These are phyloP conservation scores for Ehretia macrophylla DNA, from an alignment of 257 asterid genomes.

Conservation along the genomic window DNA sequence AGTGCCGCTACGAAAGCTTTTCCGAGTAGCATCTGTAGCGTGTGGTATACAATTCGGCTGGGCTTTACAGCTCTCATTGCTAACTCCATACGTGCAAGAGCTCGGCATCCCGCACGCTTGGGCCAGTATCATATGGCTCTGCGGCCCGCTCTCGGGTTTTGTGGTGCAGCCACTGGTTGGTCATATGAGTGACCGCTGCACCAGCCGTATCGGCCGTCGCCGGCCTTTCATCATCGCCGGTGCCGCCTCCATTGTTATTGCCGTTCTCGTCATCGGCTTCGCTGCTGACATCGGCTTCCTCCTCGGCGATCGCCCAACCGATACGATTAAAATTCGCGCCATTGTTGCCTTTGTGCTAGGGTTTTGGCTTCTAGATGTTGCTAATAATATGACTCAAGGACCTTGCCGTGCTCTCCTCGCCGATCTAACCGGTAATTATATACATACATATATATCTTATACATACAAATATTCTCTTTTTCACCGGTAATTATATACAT, in stretches of 20 bases:
- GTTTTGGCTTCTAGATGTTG: conserved; percentile 86
- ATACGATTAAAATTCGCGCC: conserved; percentile 45
- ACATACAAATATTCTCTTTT: too few species aligned
- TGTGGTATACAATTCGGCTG: conserved; percentile 97
- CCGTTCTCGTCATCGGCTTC: conserved; percentile 61
- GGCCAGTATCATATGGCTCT: conserved; percentile 85
- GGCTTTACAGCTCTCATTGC: conserved; percentile 73
- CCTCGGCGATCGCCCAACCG: conserved; percentile 47
- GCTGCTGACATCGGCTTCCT: conserved; percentile 78
- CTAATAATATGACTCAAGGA: conserved; percentile 85
- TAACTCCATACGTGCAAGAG: conserved; percentile 84
- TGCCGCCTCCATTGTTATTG: conserved; percentile 52
- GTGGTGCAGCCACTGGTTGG: conserved; percentile 87
- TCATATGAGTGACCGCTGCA: conserved; percentile 65
- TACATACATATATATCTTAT: too few species aligned
- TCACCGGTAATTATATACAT: neutral
- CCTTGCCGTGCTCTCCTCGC: conserved; percentile 90
- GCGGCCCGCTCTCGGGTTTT: conserved; percentile 84
- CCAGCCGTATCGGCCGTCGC: conserved; percentile 72
- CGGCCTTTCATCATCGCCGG: conserved; percentile 73
- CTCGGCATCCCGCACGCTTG: conserved; percentile 87
- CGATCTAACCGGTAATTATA: conserved; percentile 69
- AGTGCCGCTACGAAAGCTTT: conserved; percentile 46
- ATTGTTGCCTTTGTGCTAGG: conserved; percentile 61
- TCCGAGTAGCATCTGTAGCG: conserved; percentile 79